phyloP scores from a whole-genome alignment of 192 early-diverging fungal species.

The Funneliformis geosporum region DNA sequence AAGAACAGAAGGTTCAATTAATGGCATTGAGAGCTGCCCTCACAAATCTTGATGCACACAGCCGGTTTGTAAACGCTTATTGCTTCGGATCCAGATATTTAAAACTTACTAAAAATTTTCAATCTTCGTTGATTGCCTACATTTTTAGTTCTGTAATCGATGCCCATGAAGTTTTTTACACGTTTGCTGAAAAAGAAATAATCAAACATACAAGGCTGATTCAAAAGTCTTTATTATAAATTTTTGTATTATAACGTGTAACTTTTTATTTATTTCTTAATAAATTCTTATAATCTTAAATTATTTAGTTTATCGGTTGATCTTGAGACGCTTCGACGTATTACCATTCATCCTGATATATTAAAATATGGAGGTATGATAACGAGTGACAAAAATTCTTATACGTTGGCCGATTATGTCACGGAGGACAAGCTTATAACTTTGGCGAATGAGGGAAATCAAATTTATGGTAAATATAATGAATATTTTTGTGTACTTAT shows the following conservation, averaged over 20 bases:
- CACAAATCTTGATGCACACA: conserved; percentile 53
- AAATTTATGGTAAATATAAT: conserved; percentile 1
- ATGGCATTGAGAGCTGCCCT: conserved; percentile 55
- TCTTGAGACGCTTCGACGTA: conserved; percentile 44
- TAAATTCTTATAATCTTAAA: not conserved
- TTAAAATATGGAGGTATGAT: conserved; percentile 20
- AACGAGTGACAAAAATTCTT: not conserved
- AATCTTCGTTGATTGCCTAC: not conserved
- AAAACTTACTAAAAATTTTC: not conserved
- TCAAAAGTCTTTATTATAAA: conserved; percentile 40
- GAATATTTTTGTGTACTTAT: not conserved
- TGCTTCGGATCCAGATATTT: not conserved
- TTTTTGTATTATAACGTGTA: not conserved
- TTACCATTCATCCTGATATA: conserved; percentile 49
- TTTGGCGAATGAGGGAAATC: conserved; percentile 2
- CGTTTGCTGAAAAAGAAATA: conserved; percentile 45
- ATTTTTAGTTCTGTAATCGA: conserved; percentile 45
- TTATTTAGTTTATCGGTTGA: conserved; percentile 41
- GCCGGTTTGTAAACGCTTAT: conserved; percentile 17
- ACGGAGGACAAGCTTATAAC: not conserved
- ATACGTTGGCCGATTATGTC: conserved; percentile 15
- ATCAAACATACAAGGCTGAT: conserved; percentile 38
- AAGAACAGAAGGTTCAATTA: conserved; percentile 49
- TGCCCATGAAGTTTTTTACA: conserved; percentile 45
- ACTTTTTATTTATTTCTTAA: not conserved